Base-by-base conservation (phyloP, 2,329 filamentous ascomycete species). In the Exophiala aquamarina region DNA sequence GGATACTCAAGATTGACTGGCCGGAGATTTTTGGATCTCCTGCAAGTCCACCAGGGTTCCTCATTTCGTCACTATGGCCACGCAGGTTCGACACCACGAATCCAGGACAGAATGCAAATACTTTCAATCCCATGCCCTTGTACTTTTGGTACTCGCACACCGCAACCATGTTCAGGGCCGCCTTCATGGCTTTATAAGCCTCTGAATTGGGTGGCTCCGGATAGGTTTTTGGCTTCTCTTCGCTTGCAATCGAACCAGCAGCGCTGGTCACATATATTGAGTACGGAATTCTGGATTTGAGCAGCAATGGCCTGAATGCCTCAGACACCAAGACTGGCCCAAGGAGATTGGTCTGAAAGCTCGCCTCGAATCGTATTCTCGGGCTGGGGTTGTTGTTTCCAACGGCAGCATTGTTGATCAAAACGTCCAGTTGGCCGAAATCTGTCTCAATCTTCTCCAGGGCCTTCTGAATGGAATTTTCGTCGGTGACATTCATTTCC, bases 81-180 rank as follows among this genome's bases (percentile, higher is more conserved):
- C 62, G 66, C 20, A 76, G 48, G 3, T 64, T 65, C 1, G 73
- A 77, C 1, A 71, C 73, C 48, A 76, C 58, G 43, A 75, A 67
- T 0, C 75, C 74, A 1, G 74, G 74, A 48, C 65, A 67, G 2
- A 75, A 66, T 1, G 56, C 61, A 52, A 70, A 78, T 0, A 77
- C 70, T 53, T 77, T 79, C 20, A 77, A 69, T 0, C 68, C 67
- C 49, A 74, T 70, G 4, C 66, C 60, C 51, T 65, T 62, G 45
- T 72, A 52, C 10, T 63, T 55, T 21, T 65, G 62, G 26, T 62
- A 50, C 74, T 75, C 81, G 11, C 74, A 67, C 37, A 76, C 52
- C 67, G 74, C 73, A 54, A 75, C 28, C 64, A 77, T 78, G 31
- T 74, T 77, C 54, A 77, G 41, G 1, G 68, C 75, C 3, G 68